Base-by-base conservation (phyloP, 2,329 filamentous ascomycete genomes). In the Alternaria conjuncta region DNA sequence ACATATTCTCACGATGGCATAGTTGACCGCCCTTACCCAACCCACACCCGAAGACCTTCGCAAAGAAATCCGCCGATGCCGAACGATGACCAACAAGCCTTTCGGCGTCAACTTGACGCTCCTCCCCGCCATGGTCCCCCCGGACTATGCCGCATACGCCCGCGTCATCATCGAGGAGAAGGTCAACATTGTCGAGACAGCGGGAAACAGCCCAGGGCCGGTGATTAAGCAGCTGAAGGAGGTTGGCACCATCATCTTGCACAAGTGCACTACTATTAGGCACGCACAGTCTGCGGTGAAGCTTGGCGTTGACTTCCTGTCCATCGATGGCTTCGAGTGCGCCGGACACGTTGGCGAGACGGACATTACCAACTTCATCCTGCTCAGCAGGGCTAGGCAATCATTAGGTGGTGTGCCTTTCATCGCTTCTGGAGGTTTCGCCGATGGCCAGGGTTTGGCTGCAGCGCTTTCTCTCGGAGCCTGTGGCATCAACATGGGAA, bases 401-500 rank as follows among this genome's bases (percentile, higher is more conserved):
- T 87, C 89, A 2, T 88, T 99, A 18, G 49, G 49, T 41, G 87
- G 87, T 36, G 88, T 96, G 10, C 96, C 96, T 1, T 99, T 98
- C 80, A 97, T 99, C 77, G 96, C 96, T 1, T 96, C 92, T 2
- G 96, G 96, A 60, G 96, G 96, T 2, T 98, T 99, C 77, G 95
- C 94, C 12, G 96, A 99, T 79, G 96, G 96, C 0, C 89, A 97
- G 75, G 96, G 96, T 5, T 87, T 99, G 20, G 96, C 96, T 1
- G 96, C 95, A 3, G 96, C 96, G 8, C 84, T 99, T 71, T 90
- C 91, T 44, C 87, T 99, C 12, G 96, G 96, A 36, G 96, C 96
- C 0, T 92, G 93, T 79, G 96, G 96, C 67, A 90, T 98, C 83
- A 99, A 99, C 83, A 99, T 99, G 96, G 96, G 96, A 61, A 99